Base-by-base conservation (phyloP, 192 early-diverging fungal species). In the Dimargaris verticillata region DNA sequence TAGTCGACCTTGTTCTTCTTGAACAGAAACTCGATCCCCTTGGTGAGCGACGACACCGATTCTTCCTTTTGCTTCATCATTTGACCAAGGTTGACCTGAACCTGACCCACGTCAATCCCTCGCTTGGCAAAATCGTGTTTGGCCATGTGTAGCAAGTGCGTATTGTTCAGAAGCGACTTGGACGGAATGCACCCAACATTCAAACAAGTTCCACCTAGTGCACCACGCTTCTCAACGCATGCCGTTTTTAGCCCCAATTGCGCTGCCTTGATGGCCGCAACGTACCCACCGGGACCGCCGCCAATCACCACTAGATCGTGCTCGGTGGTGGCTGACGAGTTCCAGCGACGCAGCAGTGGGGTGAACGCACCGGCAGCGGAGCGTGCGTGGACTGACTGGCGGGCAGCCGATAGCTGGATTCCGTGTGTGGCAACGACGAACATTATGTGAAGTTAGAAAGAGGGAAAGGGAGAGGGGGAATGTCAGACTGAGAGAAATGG, bases 171-270 rank as follows among this genome's bases (percentile, higher is more conserved):
- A 70, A 98, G 85, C 50, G 95, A 91, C 79, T 98, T 98, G 61
- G 95, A 98, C 46, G 95, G 95, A 74, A 98, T 98, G 80, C 94
- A 98, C 42, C 96, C 96, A 52, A 97, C 93, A 71, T 99, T 99
- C 69, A 99, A 78, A 74, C 96, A 99, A 41, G 96, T 99, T 50
- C 96, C 96, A 53, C 96, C 96, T 18, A 99, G 81, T 28, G 88
- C 63, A 26, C 93, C 93, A 63, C 94, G 91, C 73, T 87, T 91
- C 79, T 98, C 95, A 60, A 98, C 81, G 70, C 92, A 95, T 24
- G 91, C 95, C 28, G 89, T 90, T 90, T 97, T 98, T 47, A 95
- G 82, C 33, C 95, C 95, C 28, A 94, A 81, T 73, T 98, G 95
- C 48, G 95, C 86, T 68, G 92, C 92, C 82, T 96, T 96, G 77